A percentile compares a stretch with the other conserved stretches of the same genome.
phyloP scores from a whole-genome alignment of 148 eudicot genomes.

The Polygonum aviculare region DNA sequence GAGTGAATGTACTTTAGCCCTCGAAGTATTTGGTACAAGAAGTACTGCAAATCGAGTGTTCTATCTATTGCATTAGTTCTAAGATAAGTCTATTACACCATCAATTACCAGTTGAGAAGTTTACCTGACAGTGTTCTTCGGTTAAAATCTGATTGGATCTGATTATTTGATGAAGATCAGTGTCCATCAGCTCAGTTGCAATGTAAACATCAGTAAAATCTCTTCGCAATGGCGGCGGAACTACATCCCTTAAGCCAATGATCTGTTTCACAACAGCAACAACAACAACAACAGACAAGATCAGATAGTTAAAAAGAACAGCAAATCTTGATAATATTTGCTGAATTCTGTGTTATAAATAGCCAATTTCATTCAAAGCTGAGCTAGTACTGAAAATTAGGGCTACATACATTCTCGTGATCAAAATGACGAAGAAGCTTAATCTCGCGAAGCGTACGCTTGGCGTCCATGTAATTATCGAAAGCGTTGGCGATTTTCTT shows the following conservation, averaged over 20 bases:
- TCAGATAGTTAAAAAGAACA: not conserved
- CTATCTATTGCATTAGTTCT: not conserved
- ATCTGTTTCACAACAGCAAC: constrained; percentile 31
- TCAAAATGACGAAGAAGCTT: constrained; percentile 85
- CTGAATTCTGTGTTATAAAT: not conserved
- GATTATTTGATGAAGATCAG: constrained; percentile 91
- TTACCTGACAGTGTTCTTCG: constrained; percentile 89
- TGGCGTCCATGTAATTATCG: constrained; percentile 84
- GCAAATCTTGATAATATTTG: not conserved
- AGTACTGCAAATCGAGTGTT: constrained; percentile 49
- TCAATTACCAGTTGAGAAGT: not conserved
- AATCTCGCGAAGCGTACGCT: constrained; percentile 85
- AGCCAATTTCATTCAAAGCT: not conserved
- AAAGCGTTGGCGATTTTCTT: constrained; percentile 91
- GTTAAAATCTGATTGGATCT: constrained; percentile 74
- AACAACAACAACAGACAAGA: not conserved
- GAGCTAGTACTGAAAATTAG: not conserved
- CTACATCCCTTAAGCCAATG: constrained; percentile 55
- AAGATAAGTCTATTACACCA: not conserved
- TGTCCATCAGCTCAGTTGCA: constrained; percentile 86
- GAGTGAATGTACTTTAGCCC: constrained; percentile 83
- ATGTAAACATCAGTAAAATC: constrained; percentile 86
- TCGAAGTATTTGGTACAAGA: constrained; percentile 75
- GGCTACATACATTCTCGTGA: constrained; percentile 57
- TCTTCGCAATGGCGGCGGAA: constrained; percentile 64